Percentiles rank a stretch among this genome's conserved stretches.
These are phyloP conservation scores for Stagonosporopsis chrysanthemi DNA, from an alignment of 2,329 filamentous ascomycete species.

Conservation along the genomic window DNA sequence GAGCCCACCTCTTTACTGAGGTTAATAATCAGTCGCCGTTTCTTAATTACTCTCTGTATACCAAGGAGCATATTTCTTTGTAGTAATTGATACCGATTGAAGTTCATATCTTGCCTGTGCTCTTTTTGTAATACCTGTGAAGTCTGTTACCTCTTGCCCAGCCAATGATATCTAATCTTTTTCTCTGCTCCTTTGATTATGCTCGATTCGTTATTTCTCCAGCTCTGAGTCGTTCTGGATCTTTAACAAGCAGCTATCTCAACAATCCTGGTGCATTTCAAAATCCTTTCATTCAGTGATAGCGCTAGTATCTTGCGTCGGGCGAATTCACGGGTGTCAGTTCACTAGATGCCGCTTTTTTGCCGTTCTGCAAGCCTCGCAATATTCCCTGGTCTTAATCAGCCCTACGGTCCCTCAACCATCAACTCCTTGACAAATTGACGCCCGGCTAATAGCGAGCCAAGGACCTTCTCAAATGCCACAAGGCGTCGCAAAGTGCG, in stretches of 20 bases:
- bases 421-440: slow-evolving; percentile 1
- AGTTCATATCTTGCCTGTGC: neutral
- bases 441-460: neutral
- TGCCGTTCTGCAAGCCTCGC: slow-evolving; percentile 8
- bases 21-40: slow-evolving; percentile 39
- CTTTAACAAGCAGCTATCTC: neutral
- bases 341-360: slow-evolving; percentile 5
- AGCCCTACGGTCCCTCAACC: slow-evolving; percentile 1
- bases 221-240: neutral
- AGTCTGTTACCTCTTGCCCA: no score
- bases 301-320: slow-evolving; percentile 2
- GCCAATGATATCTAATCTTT: no score
- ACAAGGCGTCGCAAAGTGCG: neutral
- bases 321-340: slow-evolving; percentile 18
- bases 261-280: neutral
- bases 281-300: neutral
- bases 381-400: neutral
- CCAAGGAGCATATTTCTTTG: slow-evolving; percentile 42
- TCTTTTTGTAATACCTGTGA: neutral
- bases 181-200: neutral
- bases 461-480: slow-evolving; percentile 1
- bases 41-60: slow-evolving; percentile 41
- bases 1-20: slow-evolving; percentile 34
- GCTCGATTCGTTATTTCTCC: neutral
- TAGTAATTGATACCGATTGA: slow-evolving; percentile 33